Base-by-base conservation (phyloP, 257 asterid species). In the Leonotis leonurus region DNA sequence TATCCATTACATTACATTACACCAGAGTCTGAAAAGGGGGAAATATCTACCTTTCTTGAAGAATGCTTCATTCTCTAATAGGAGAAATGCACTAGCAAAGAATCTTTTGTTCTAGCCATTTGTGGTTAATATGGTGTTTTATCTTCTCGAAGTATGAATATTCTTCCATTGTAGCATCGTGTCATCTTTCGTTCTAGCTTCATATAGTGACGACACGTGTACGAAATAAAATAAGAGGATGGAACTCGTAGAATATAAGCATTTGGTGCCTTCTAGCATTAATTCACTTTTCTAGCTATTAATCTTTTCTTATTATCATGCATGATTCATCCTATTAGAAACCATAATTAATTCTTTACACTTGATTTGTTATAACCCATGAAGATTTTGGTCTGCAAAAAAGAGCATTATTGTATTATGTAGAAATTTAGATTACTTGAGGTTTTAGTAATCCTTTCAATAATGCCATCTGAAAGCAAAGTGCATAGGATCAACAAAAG, bases 51-150 rank as follows among this genome's bases (percentile, higher is more conserved):
- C 46, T 71, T 71, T 10, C 78, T 53, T 68, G 69, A 69, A 51
- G 11, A 65, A 56, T 73, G 78, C 76, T 68, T 44, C 74, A 69
- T 71, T 75, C 81, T 60, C 68, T 14, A 64, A 56, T 20, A 62
- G 62, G 36, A 36, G 33, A 12, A 45, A 27, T n/a, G n/a, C 73
- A 62, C 65, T 29, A 56, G 21, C 13, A 60, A 25, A 37, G 67
- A 45, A 62, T 55, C 63, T 62, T 60, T 44, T 17, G 21, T 50
- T 51, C 43, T 27, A 29, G 32, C 48, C 62, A 8, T 50, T 41
- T 41, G n/a, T 4, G 18, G 4, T 41, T 45, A 0, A n/a, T n/a
- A 52, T 52, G 22, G 40, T 52, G n/a, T 13, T 52, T 26, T 3
- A 52, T 24, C 35, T 12, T 45, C 26, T 45, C 27, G 26, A n/a